Base-by-base conservation (phyloP, 257 asterid genomes). In the Cordia subcordata region DNA sequence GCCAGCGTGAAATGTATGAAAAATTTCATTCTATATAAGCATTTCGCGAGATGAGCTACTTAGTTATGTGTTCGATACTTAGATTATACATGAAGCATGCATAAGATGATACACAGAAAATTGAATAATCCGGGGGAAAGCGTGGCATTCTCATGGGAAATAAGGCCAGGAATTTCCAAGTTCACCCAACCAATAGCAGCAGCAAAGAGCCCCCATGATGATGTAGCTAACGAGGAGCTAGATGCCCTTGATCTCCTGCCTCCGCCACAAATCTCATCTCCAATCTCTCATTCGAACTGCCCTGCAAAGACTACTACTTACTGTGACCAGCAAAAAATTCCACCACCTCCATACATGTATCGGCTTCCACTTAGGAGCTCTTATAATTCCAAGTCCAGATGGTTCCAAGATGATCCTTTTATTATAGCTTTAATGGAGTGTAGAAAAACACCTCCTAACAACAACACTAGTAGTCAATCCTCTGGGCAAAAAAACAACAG, bases 121-220 rank as follows among this genome's bases (percentile, higher is more conserved):
- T n/a, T n/a, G n/a, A n/a, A n/a, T n/a, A n/a, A n/a, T n/a, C n/a
- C n/a, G n/a, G n/a, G n/a, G n/a, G n/a, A n/a, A n/a, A n/a, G n/a
- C n/a, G 73, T 88, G 57, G 93, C 96, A 17, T 88, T 88, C 67
- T 77, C 89, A 1, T 85, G 96, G 96, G 95, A 88, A 76, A 86
- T 79, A 75, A 78, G 63, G 60, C 93, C 96, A 13, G 93, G 96
- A 33, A 59, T 79, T 11, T 55, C 90, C 15, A 88, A 85, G 68
- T 62, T 70, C 64, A 54, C 13, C 17, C 76, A 50, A 63, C 77
- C 66, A 49, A 77, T 66, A n/a, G n/a, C n/a, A n/a, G n/a, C n/a
- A n/a, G n/a, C n/a, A n/a, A n/a, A n/a, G 20, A 65, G 62, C 50
- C 21, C 66, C 9, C 56, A 73, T 13, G 61, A 63, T 18, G 5